phyloP scores from a whole-genome alignment of 495 filamentous ascomycete species.

The Cudoniella acicularis region DNA sequence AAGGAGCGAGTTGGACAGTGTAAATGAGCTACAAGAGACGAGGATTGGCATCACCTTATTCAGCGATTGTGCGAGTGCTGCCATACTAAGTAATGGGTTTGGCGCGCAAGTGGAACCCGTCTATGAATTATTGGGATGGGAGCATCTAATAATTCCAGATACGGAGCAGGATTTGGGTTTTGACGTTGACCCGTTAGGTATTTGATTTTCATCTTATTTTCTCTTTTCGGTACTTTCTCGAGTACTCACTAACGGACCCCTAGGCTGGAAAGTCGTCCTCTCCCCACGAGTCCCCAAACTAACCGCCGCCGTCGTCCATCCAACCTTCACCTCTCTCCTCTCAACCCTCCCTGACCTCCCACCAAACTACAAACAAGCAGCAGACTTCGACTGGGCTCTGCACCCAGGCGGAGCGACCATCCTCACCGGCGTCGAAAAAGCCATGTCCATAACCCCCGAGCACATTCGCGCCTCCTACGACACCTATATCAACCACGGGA shows the following conservation, averaged over 20 bases:
- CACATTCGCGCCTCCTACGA: constrained; percentile 60
- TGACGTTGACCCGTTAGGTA: constrained; percentile 52
- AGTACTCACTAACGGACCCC: background rate
- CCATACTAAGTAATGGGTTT: constrained; percentile 54
- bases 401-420: constrained; percentile 65
- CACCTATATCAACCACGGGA: constrained; percentile 60
- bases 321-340: constrained; percentile 47
- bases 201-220: background rate
- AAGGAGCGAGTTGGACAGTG: constrained; percentile 55
- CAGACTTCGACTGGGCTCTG: constrained; percentile 65
- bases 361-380: constrained; percentile 33
- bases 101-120: constrained; percentile 35
- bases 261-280: constrained; percentile 58
- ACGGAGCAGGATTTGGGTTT: constrained; percentile 56
- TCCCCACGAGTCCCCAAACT: constrained; percentile 52
- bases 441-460: constrained; percentile 49
- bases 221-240: background rate
- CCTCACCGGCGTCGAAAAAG: constrained; percentile 54
- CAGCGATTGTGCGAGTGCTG: constrained; percentile 58
- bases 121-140: constrained; percentile 58
- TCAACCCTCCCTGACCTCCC: constrained; percentile 38
- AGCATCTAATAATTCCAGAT: constrained; percentile 49
- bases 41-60: constrained; percentile 60
- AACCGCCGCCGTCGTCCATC: constrained; percentile 41
- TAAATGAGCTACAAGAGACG: constrained; percentile 46